Evolutionary conservation across 352 stramenopile species (phyloP).

Genomic region (Globisporangium takayamanum): DNA sequence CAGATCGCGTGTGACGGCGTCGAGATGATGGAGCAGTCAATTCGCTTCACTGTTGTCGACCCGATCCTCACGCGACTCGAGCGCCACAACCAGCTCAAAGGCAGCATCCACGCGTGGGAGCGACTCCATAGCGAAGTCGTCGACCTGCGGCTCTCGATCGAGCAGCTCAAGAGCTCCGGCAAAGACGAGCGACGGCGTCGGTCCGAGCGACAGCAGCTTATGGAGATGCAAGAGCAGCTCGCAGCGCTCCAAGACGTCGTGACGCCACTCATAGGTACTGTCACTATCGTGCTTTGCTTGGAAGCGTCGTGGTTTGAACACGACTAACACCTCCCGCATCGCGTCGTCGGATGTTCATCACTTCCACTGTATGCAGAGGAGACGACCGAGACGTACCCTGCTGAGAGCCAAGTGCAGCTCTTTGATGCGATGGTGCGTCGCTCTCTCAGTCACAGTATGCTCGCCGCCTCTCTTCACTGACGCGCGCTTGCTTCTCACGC

Average conservation of each 20-base stretch:
- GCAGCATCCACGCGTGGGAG: conserved; percentile 28
- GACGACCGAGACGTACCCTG: conserved; percentile 21
- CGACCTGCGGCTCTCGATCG: conserved; percentile 16
- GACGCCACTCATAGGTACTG: conserved; percentile 30
- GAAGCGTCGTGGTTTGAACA: too few relatives aligned
- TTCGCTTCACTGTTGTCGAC: conserved; percentile 73
- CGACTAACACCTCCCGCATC: not conserved
- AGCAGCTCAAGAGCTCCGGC: conserved; percentile 28
- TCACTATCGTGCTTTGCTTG: too few relatives aligned
- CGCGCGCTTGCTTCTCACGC: conserved; percentile 1
- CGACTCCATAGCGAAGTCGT: conserved; percentile 23
- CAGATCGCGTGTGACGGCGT: conserved; percentile 46
- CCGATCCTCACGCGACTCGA: conserved; percentile 49
- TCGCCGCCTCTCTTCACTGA: not conserved
- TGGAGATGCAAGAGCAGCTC: conserved; percentile 31
- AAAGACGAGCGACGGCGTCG: conserved; percentile 37
- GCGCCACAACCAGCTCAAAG: conserved; percentile 36
- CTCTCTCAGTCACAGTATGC: not conserved
- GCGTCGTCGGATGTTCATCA: not conserved
- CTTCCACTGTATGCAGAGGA: conserved; percentile 22
- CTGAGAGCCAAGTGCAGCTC: conserved; percentile 34
- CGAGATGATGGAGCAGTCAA: conserved; percentile 67
- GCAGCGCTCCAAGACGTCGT: conserved; percentile 32
- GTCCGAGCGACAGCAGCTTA: conserved; percentile 27
- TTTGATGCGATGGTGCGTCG: conserved; percentile 57